phyloP scores from a whole-genome alignment of 2,329 filamentous ascomycete genomes.

The Xylariales sp. region DNA sequence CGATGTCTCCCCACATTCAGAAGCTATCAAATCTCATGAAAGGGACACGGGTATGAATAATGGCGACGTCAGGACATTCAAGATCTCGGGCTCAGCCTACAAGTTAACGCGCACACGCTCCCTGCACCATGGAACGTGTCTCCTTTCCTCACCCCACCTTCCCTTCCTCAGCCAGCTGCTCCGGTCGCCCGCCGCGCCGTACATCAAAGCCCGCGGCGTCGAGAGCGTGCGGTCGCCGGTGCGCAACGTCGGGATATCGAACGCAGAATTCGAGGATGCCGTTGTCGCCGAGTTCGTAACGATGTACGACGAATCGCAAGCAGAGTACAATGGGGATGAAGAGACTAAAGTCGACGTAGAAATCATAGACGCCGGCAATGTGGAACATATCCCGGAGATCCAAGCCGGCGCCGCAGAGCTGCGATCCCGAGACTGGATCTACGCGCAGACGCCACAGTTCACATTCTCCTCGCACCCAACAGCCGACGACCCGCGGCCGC shows the following conservation, averaged over 20 bases:
- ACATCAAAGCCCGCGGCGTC: constrained; percentile 84
- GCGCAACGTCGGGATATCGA: constrained; percentile 75
- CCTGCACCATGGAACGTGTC: constrained; percentile 92
- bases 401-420: constrained; percentile 72
- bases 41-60: neutral
- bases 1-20: constrained; percentile 26
- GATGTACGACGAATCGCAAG: constrained; percentile 67
- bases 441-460: constrained; percentile 87
- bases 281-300: constrained; percentile 73
- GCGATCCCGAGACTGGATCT: constrained; percentile 78
- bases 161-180: constrained; percentile 75
- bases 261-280: constrained; percentile 60
- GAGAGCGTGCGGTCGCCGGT: constrained; percentile 91
- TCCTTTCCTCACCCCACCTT: constrained; percentile 82
- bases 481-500: constrained; percentile 67
- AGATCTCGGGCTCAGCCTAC: constrained; percentile 94
- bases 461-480: constrained; percentile 72
- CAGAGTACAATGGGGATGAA: neutral
- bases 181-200: constrained; percentile 79
- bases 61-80: constrained; percentile 61
- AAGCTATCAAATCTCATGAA: neutral
- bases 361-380: constrained; percentile 61
- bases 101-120: constrained; percentile 86
- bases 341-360: constrained; percentile 45
- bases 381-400: constrained; percentile 64